These are phyloP conservation scores for Ceratorhiza oryzae-sativae DNA, from an alignment of 1,284 basidiomycete genomes.

Conservation along the genomic window DNA sequence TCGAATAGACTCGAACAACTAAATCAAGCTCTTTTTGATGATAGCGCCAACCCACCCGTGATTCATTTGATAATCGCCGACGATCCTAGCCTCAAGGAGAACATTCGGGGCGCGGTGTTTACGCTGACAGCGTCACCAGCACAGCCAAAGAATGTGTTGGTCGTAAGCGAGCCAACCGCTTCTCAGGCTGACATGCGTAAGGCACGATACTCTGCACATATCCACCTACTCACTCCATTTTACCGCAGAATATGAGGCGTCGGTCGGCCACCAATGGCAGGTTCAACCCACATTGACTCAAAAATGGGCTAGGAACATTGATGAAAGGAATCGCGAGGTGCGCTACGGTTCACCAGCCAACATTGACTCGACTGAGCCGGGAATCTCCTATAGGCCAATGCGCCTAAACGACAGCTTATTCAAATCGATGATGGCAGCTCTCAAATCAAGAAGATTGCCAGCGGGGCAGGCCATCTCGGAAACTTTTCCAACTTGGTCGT, in stretches of 20 bases:
- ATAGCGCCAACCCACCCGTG: constrained; percentile 13
- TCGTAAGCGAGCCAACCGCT: constrained; percentile 20
- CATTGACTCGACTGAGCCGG: background rate
- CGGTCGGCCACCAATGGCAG: constrained; percentile 33
- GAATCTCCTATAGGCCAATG: constrained; percentile 13
- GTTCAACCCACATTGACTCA: constrained; percentile 35
- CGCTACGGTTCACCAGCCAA: background rate
- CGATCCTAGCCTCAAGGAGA: constrained; percentile 39
- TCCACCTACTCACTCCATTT: background rate
- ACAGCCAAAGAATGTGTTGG: constrained; percentile 45
- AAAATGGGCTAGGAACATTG: constrained; percentile 35
- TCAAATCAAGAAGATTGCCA: constrained; percentile 38
- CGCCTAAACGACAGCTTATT: constrained; percentile 30
- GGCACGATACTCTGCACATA: background rate
- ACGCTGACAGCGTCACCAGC: constrained; percentile 66
- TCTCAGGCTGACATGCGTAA: constrained; percentile 36
- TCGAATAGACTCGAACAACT: constrained; percentile 68
- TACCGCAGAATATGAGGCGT: constrained; percentile 16
- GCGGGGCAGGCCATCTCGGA: constrained; percentile 29
- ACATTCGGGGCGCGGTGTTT: constrained; percentile 55
- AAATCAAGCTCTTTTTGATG: constrained; percentile 24
- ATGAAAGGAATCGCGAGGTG: constrained; percentile 36
- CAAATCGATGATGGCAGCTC: constrained; percentile 33
- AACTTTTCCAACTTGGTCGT: constrained; percentile 38
- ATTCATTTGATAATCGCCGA: constrained; percentile 36